phyloP scores from a whole-genome alignment of 768 basidiomycete species.

The Collybiopsis luxurians region DNA sequence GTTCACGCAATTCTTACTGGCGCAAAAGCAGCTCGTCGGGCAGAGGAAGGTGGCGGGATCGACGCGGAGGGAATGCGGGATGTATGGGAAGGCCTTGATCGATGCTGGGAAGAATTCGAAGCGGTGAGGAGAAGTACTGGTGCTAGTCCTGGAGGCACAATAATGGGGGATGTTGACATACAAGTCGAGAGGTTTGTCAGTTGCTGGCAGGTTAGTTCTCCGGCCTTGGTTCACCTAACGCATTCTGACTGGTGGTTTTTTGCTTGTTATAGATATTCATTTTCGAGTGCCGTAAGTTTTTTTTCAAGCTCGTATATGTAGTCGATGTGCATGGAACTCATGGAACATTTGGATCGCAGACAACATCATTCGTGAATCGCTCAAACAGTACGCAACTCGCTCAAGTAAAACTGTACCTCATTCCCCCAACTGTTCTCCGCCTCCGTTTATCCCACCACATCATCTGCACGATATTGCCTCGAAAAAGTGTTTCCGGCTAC shows the following conservation, averaged over 20 bases:
- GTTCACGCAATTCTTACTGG: conserved; percentile 82
- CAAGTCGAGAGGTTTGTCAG: conserved; percentile 60
- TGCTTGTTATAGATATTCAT: conserved; percentile 65
- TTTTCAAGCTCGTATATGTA: not conserved
- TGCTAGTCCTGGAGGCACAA: conserved; percentile 28
- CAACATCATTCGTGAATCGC: conserved; percentile 82
- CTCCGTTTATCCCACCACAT: conserved; percentile 45
- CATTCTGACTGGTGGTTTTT: conserved; percentile 14
- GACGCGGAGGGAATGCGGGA: conserved; percentile 65
- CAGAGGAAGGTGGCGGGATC: conserved; percentile 42
- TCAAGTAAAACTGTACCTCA: conserved; percentile 38
- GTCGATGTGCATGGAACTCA: conserved; percentile 3
- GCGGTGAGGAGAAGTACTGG: conserved; percentile 35
- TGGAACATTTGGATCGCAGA: conserved; percentile 36
- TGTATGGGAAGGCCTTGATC: conserved; percentile 84
- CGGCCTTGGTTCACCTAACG: conserved; percentile 1
- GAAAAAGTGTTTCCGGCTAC: conserved; percentile 46
- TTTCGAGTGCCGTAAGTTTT: conserved; percentile 78
- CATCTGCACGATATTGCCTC: conserved; percentile 47
- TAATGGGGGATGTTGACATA: conserved; percentile 38
- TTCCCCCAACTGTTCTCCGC: conserved; percentile 36
- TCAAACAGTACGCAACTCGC: conserved; percentile 52
- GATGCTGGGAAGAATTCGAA: conserved; percentile 84
- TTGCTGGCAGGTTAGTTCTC: conserved; percentile 74
- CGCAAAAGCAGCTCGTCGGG: conserved; percentile 60